phyloP scores from a whole-genome alignment of 139 green algal genomes.

The Zygnema cylindricum region DNA sequence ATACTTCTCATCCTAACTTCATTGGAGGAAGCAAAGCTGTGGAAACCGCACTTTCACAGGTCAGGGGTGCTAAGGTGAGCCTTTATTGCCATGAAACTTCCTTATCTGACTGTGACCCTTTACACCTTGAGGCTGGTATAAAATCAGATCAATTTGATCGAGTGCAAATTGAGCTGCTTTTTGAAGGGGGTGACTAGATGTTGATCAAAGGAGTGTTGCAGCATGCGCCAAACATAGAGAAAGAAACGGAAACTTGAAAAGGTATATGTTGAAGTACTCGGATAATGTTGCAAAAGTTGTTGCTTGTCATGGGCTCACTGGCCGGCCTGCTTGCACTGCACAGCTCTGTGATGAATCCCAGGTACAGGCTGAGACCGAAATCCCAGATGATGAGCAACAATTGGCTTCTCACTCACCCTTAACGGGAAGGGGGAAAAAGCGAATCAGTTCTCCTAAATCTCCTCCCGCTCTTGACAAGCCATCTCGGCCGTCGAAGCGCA shows the following conservation, averaged over 20 bases:
- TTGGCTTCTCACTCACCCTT: not conserved
- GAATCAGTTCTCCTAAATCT: not conserved
- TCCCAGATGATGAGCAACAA: not conserved
- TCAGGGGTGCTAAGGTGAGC: constrained; percentile 25
- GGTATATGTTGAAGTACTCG: no score
- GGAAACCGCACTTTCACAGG: constrained; percentile 36
- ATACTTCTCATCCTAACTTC: constrained; percentile 93
- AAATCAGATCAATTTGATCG: no score
- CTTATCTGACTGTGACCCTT: no score
- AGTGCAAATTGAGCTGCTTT: no score
- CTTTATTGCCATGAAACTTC: not conserved
- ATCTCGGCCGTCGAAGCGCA: not conserved
- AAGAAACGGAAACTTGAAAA: no score
- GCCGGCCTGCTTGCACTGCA: not conserved
- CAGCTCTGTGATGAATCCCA: not conserved
- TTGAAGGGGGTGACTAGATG: no score
- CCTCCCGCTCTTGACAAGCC: no score
- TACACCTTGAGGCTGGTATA: no score
- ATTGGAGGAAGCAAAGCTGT: constrained; percentile 60
- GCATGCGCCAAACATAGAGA: no score
- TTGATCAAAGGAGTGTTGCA: no score
- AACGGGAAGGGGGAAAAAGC: not conserved
- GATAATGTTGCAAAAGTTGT: no score
- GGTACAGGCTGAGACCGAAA: not conserved
- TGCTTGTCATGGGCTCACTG: no score